Conservation (phyloP, 331 rosid species). For the Erythrophleum ivorense region DNA sequence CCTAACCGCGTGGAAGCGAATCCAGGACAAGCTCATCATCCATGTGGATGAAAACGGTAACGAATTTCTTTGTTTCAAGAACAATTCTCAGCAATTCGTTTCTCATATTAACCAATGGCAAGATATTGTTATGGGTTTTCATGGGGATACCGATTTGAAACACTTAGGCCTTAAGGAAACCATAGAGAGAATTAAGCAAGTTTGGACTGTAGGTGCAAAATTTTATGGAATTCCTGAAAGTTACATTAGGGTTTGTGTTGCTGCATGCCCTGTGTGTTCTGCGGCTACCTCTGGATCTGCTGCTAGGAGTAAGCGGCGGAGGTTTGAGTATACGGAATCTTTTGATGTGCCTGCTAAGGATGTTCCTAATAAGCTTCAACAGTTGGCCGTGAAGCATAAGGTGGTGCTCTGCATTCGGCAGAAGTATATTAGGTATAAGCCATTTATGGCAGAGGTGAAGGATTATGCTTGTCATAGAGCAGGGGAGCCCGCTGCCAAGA, state of each 20-base stretch:
- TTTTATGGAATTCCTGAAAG: slow-evolving; percentile 97
- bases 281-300: slow-evolving; percentile 53
- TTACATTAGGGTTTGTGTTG: slow-evolving; percentile 87
- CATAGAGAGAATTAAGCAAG: slow-evolving; percentile 84
- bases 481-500: slow-evolving; percentile 89
- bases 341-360: slow-evolving; percentile 95
- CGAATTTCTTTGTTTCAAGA: slow-evolving; percentile 89
- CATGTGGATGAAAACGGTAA: slow-evolving; percentile 67
- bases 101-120: slow-evolving; percentile 93
- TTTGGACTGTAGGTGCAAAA: slow-evolving; percentile 98
- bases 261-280: slow-evolving; percentile 79
- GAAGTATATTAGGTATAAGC: slow-evolving; percentile 97
- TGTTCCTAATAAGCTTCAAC: slow-evolving; percentile 84
- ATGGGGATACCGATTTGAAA: slow-evolving; percentile 78
- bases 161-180: slow-evolving; percentile 89
- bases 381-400: slow-evolving; percentile 89
- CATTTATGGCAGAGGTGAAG: slow-evolving; percentile 99
- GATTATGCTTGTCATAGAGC: slow-evolving; percentile 99
- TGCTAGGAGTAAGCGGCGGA: slow-evolving; percentile 71
- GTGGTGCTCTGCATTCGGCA: slow-evolving; percentile 96
- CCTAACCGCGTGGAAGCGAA: slow-evolving; percentile 95
- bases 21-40: slow-evolving; percentile 86
- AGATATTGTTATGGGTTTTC: slow-evolving; percentile 83
- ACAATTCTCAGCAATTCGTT: slow-evolving; percentile 87
- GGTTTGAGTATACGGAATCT: slow-evolving; percentile 92